Base-by-base conservation (phyloP, 345 rosid species). In the Lepidium didymum region DNA sequence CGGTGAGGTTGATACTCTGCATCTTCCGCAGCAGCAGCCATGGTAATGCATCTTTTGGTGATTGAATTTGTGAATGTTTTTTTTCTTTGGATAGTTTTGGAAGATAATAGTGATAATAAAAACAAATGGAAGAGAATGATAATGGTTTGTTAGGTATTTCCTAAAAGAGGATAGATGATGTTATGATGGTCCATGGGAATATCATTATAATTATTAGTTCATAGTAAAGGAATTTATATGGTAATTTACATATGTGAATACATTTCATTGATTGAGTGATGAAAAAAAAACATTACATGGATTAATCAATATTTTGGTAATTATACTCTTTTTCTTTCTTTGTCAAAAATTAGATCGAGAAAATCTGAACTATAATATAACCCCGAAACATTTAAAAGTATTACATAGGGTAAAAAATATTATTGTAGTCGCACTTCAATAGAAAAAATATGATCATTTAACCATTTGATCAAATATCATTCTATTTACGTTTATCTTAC, bases 21-120 rank as follows among this genome's bases (percentile, higher is more conserved):
- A 81, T 29, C 74, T 56, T 29, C 82, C 76, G 50, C 84, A 81
- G 50, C 68, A 78, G 80, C 84, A 81, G 1, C 78, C 78, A 53
- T 81, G 73, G 73, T 71, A 71, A 62, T 71, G 80, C 76, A 76
- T 60, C 5, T 47, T 27, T 18, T 56, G 13, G 29, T 49, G 6
- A 6, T 56, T 59, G 67, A 51, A 38, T 31, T 14, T 11, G 38
- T 38, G 54, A 16, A 19, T 19, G 21, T 19, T 19, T 19, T 19
- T 47, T 60, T 38, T 51, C 43, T 52, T 45, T 53, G 8, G 44
- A 29, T 29, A 29, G 33, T 29, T 29, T 41, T 14, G 61, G 62
- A 51, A 34, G 50, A 45, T 61, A 50, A 58, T 65, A 23, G 33
- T 29, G 33, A 29, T 29, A 29, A 29, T 29, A 29, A 29, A 35